phyloP scores from a whole-genome alignment of 2,329 filamentous ascomycete species.

The Neocatenulostroma microsporum region DNA sequence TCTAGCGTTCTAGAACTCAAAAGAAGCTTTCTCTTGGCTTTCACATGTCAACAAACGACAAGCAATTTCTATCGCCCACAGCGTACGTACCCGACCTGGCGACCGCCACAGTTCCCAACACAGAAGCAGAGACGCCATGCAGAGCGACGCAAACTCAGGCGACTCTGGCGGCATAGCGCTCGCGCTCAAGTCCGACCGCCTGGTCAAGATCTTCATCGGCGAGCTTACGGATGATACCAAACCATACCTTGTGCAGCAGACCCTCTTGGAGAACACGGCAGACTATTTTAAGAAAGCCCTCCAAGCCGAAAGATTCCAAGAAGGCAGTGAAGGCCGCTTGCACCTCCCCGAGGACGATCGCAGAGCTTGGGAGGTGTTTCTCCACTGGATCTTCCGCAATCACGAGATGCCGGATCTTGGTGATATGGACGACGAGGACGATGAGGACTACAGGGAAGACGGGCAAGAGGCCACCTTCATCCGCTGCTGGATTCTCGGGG shows the following conservation, averaged over 20 bases:
- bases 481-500: constrained; percentile 4
- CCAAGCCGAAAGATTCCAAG: background rate
- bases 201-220: background rate
- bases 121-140: background rate
- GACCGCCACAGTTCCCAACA: too few species aligned
- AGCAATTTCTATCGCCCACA: too few species aligned
- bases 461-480: too few species aligned
- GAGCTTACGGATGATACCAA: background rate
- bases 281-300: background rate
- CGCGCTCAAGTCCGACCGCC: constrained; percentile 1
- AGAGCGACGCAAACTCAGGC: background rate
- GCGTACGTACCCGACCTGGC: too few species aligned
- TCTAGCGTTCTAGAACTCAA: too few species aligned
- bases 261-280: background rate
- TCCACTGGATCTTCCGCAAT: constrained; percentile 4
- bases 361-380: constrained; percentile 1
- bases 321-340: constrained; percentile 3
- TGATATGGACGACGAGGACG: background rate
- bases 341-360: constrained; percentile 6
- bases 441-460: constrained; percentile 1
- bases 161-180: background rate
- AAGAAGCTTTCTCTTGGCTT: too few species aligned
- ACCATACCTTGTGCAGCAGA: background rate
- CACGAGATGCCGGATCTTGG: too few species aligned
- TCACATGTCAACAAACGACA: too few species aligned